phyloP scores from a whole-genome alignment of 1,139 yeast genomes.

The Candida glucosophila region DNA sequence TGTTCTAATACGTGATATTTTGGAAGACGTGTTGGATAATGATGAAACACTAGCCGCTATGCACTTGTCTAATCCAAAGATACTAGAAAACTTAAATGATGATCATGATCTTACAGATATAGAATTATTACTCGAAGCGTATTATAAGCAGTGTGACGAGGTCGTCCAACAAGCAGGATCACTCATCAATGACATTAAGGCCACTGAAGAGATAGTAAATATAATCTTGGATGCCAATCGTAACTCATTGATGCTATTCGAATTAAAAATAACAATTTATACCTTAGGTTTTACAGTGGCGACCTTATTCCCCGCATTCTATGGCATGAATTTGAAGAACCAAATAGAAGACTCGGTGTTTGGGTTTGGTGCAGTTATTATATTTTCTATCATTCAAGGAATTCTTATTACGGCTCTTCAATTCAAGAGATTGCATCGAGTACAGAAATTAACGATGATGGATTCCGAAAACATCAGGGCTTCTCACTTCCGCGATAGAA shows the following conservation, averaged over 20 bases:
- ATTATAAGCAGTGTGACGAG: slow-evolving; percentile 93
- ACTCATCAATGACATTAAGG: slow-evolving; percentile 72
- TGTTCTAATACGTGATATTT: slow-evolving; percentile 67
- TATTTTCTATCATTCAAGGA: slow-evolving; percentile 39
- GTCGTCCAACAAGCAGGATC: slow-evolving; percentile 91
- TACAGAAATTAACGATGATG: slow-evolving; percentile 65
- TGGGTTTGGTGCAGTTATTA: slow-evolving; percentile 61
- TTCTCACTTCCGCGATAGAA: slow-evolving; percentile 2
- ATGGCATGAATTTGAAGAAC: slow-evolving; percentile 93
- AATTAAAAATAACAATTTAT: slow-evolving; percentile 75
- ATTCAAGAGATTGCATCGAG: slow-evolving; percentile 41
- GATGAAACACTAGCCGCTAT: slow-evolving; percentile 86
- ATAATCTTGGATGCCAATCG: slow-evolving; percentile 92
- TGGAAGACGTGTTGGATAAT: slow-evolving; percentile 79
- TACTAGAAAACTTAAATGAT: not conserved
- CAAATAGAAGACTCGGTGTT: slow-evolving; percentile 69
- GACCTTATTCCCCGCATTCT: slow-evolving; percentile 52
- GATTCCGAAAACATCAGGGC: slow-evolving; percentile 9
- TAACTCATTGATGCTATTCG: slow-evolving; percentile 85
- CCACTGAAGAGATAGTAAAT: slow-evolving; percentile 94
- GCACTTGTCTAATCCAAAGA: slow-evolving; percentile 50
- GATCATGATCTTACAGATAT: slow-evolving; percentile 54
- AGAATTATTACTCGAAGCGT: slow-evolving; percentile 86
- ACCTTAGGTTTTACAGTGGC: slow-evolving; percentile 82
- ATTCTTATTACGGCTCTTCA: slow-evolving; percentile 31